phyloP scores from a whole-genome alignment of 208 protist genomes.

The Wallacemonas rigidus region DNA sequence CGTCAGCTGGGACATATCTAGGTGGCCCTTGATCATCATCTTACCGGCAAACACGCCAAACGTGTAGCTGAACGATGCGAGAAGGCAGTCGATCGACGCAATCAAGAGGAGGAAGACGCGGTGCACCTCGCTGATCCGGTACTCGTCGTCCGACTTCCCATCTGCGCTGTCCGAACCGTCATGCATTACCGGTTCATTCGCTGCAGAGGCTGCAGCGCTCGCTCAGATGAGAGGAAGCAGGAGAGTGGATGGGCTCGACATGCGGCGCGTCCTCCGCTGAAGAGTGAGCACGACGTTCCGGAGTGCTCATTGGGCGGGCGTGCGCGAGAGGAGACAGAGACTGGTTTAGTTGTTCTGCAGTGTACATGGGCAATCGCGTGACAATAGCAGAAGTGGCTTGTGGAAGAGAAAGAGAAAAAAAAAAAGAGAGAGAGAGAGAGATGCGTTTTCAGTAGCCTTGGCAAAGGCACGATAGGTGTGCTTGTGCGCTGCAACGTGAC shows the following conservation, averaged over 20 bases:
- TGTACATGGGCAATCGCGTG: too few species aligned
- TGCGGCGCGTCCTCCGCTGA: background rate
- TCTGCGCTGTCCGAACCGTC: background rate
- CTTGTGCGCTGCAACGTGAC: too few species aligned
- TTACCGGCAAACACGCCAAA: constrained; percentile 14
- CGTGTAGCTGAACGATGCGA: constrained; percentile 17
- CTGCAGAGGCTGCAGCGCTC: background rate
- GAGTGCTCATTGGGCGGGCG: background rate
- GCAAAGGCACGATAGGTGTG: too few species aligned
- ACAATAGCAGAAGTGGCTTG: too few species aligned
- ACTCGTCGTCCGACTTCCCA: background rate
- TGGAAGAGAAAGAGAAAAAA: too few species aligned
- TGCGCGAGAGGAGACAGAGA: too few species aligned
- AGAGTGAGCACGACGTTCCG: background rate
- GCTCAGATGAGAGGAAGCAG: background rate
- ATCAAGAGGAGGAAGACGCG: constrained; percentile 12
- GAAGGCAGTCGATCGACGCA: constrained; percentile 4
- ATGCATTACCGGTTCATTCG: background rate
- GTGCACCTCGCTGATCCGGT: constrained; percentile 9
- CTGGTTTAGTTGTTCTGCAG: too few species aligned
- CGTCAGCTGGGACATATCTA: constrained; percentile 29
- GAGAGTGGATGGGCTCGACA: background rate
- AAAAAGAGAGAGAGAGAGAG: too few species aligned
- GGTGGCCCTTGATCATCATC: constrained; percentile 11
- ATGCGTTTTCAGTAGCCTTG: too few species aligned